Base-by-base conservation (phyloP, 371 early-diverging fungal species). In the Apophysomyces elegans region DNA sequence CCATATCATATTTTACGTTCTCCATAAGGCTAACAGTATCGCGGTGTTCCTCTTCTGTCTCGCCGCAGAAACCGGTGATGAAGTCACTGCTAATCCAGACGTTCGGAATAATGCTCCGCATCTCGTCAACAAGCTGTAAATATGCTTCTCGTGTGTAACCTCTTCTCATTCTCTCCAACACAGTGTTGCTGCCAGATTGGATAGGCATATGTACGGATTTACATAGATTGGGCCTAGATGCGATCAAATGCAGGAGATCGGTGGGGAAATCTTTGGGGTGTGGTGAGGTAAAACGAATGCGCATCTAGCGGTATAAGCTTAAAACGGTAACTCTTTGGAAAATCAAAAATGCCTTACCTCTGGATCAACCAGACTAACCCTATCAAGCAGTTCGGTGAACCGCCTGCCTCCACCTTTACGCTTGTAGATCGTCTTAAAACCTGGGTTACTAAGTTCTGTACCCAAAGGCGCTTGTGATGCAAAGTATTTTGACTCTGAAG, bases 211-310 rank as follows among this genome's bases (percentile, higher is more conserved):
- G 93, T 37, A 93, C 76, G 32, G 86, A 86, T n/a, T 87, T 88
- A 74, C 91, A 91, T 14, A 93, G 74, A 63, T 93, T 93, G 21
- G 88, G 82, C 63, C 84, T 71, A 58, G 84, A 84, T 9, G 87
- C 84, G 61, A 93, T 92, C 35, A 90, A 68, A 59, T 88, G 77
- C 59, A 93, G 65, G 14, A 93, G 73, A 43, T 90, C 90, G 16
- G 87, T 87, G 14, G 93, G 93, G 62, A 93, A 93, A 69, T 93
- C 92, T 74, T 93, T 93, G 35, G 93, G 93, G 69, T 93, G 93
- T 21, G 93, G 93, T 37, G 91, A 90, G 8, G 92, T 92, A 65
- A 93, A 93, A 43, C 91, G 84, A 56, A 93, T 82, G 58, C 93
- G 86, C 88, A 93, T 88, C 80, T 84, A 70, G 6, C 44, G 54